These are phyloP conservation scores for Artemisia annua DNA, from an alignment of 129 eudicot genomes.

Conservation along the genomic window DNA sequence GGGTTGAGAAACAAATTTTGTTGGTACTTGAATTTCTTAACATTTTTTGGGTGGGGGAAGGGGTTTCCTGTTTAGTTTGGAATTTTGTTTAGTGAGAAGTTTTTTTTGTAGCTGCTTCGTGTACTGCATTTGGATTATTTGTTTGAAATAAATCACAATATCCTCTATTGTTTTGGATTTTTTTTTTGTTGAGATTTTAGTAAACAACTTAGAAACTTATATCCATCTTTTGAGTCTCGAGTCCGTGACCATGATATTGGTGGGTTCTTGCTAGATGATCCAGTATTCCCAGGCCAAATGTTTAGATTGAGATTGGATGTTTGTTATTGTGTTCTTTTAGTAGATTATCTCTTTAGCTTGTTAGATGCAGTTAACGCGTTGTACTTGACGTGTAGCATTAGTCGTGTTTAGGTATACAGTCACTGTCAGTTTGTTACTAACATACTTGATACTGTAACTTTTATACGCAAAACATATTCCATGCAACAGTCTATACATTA, in stretches of 20 bases:
- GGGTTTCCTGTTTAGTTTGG: not conserved
- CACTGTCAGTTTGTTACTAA: not conserved
- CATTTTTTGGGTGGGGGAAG: not conserved
- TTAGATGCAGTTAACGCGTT: not conserved
- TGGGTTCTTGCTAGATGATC: no score
- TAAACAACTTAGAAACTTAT: not conserved
- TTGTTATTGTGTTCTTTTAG: not conserved
- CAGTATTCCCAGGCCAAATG: not conserved
- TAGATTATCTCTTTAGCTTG: not conserved
- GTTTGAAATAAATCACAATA: not conserved
- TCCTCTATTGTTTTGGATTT: not conserved
- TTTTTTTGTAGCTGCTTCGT: not conserved
- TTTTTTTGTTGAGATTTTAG: no score
- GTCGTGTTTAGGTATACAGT: not conserved
- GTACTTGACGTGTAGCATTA: not conserved
- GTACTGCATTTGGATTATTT: not conserved
- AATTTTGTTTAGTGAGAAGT: not conserved
- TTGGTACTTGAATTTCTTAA: not conserved
- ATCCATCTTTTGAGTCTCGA: not conserved
- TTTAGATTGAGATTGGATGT: not conserved
- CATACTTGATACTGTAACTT: no score
- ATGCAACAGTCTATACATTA: no score
- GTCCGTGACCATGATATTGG: not conserved
- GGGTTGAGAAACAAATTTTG: not conserved
- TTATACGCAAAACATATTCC: no score